Evolutionary conservation across 2,329 filamentous ascomycete species (phyloP), one percentile per base, ranked within the genome.

Genomic region (Fusarium sacchari): DNA sequence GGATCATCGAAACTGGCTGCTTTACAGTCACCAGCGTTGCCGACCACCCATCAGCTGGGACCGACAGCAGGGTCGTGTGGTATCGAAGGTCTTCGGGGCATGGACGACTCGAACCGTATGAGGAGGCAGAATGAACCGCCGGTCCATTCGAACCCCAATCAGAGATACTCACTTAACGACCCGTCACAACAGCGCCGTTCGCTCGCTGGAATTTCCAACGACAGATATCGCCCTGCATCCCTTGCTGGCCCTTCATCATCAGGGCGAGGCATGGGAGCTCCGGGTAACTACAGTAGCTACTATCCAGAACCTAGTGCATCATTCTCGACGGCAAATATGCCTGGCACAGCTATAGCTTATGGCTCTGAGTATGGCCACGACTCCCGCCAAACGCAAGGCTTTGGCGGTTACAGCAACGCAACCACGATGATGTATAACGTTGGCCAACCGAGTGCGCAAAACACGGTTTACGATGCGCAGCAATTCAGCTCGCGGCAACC

Each of bases 371-470:
- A 93, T 81, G 85, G 86, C 67, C 88, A 91, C 74, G 90, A 91
- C 69, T 86, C 88, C 75, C 86, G 88, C 71, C 87, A 88, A 73
- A 87, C 87, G 71, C 87, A 87, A 76, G 82, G 81, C 74, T 91
- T 90, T 78, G 82, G 84, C 79, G 85, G 84, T 81, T 93, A 89
- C 86, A 91, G 86, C 78, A 83, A 91, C 60, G 72, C 75, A 42
- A 84, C 89, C 62, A 89, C 89, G 72, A 90, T 96, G 85, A 92
- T 96, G 88, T 97, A 97, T 86, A 92, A 91, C 84, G 92, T 95
- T 78, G 86, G 88, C 80, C 91, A 91, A 80, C 85, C 90, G 78
- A 86, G 85, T 70, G 84, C 87, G 73, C 89, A 90, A 83, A 86
- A 85, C 84, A 82, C 89, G 85, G 86, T 92, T 83, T 97, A 97